These are phyloP conservation scores for Obba rivulosa DNA, from an alignment of 768 basidiomycete genomes.

Conservation along the genomic window DNA sequence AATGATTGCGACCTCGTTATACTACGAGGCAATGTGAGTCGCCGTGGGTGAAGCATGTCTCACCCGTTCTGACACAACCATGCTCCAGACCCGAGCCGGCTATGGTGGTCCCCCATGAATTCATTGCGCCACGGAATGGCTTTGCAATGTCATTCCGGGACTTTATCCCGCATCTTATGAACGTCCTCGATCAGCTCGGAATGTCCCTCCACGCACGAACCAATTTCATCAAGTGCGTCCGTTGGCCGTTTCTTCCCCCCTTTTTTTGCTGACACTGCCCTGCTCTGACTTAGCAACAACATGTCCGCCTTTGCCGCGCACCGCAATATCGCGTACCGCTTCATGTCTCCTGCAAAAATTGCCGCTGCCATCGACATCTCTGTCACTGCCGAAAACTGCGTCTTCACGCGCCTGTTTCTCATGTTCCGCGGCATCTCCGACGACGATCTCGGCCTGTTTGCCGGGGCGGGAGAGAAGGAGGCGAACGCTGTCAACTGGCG, in stretches of 20 bases:
- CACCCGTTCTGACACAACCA: not conserved
- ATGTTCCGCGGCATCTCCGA: slow-evolving; percentile 81
- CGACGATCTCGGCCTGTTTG: slow-evolving; percentile 71
- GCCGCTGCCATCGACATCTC: slow-evolving; percentile 85
- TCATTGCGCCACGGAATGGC: slow-evolving; percentile 76
- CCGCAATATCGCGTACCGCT: slow-evolving; percentile 88
- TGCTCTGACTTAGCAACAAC: slow-evolving; percentile 65
- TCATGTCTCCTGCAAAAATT: slow-evolving; percentile 72
- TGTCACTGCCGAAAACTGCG: slow-evolving; percentile 73
- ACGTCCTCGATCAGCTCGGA: slow-evolving; percentile 80
- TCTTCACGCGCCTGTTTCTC: slow-evolving; percentile 81
- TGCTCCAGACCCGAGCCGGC: slow-evolving; percentile 64
- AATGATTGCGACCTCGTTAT: slow-evolving; percentile 72
- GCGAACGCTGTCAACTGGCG: slow-evolving; percentile 80
- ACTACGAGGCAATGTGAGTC: slow-evolving; percentile 81
- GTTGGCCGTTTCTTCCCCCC: not conserved
- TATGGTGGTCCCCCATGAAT: slow-evolving; percentile 74
- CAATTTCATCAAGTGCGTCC: slow-evolving; percentile 71
- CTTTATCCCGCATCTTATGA: slow-evolving; percentile 75
- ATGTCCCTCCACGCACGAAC: slow-evolving; percentile 80
- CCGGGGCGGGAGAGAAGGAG: slow-evolving; percentile 81
- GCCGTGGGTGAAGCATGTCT: not conserved
- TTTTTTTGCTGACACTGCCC: slow-evolving; percentile 1
- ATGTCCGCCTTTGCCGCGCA: slow-evolving; percentile 67
- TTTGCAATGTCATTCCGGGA: slow-evolving; percentile 81